Evolutionary conservation across 306 rosid species (phyloP).

Genomic region (Argentina anserina): DNA sequence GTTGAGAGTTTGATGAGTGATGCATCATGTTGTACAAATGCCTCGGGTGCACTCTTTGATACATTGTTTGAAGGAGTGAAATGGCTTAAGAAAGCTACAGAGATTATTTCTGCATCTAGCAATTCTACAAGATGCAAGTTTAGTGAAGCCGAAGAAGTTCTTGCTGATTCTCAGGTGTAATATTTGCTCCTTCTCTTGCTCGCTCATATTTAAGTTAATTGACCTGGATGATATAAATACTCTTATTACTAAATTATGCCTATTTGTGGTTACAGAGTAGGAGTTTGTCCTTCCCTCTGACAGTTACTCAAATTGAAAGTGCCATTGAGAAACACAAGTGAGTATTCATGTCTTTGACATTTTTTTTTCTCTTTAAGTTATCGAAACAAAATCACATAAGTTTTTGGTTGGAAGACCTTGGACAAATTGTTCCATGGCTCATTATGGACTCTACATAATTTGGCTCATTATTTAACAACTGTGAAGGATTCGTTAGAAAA

Average conservation of each 20-base stretch:
- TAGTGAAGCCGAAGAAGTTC: constrained; percentile 68
- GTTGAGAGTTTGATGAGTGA: constrained; percentile 51
- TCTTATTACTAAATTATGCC: constrained; percentile 23
- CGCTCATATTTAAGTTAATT: background rate
- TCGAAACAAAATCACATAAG: background rate
- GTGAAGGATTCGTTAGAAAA: background rate
- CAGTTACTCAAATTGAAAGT: constrained; percentile 56
- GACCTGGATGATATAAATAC: background rate
- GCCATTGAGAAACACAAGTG: constrained; percentile 75
- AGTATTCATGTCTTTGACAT: constrained; percentile 15
- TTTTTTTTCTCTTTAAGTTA: background rate
- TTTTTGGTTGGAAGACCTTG: background rate
- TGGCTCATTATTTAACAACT: background rate
- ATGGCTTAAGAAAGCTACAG: constrained; percentile 74
- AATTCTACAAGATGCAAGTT: constrained; percentile 49
- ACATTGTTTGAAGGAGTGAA: constrained; percentile 51
- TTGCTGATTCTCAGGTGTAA: constrained; percentile 51
- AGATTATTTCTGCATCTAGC: constrained; percentile 43
- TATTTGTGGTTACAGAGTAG: constrained; percentile 47
- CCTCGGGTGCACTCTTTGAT: constrained; percentile 51
- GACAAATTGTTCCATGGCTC: background rate
- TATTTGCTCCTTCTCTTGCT: constrained; percentile 10
- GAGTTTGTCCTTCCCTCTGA: constrained; percentile 45
- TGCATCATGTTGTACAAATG: constrained; percentile 37
- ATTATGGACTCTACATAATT: background rate